Evolutionary conservation across 805 yeast genomes (phyloP).

Genomic region (Candida tallmaniae): DNA sequence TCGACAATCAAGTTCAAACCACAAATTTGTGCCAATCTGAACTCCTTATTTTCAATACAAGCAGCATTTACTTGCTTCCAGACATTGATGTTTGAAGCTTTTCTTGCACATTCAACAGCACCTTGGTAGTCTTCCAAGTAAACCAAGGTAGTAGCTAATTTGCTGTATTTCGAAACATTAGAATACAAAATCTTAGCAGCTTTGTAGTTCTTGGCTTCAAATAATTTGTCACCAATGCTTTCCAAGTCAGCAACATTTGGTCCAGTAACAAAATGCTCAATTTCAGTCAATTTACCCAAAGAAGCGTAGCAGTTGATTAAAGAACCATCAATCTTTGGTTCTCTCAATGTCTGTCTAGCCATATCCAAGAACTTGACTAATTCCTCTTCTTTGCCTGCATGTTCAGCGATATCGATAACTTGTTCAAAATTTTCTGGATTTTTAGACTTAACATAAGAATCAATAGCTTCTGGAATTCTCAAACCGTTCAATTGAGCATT

Average conservation of each 20-base stretch:
- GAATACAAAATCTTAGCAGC: slow-evolving; percentile 89
- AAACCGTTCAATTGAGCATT: slow-evolving; percentile 92
- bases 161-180: slow-evolving; percentile 88
- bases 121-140: slow-evolving; percentile 88
- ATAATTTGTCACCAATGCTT: slow-evolving; percentile 85
- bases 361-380: slow-evolving; percentile 77
- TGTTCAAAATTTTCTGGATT: slow-evolving; percentile 87
- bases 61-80: slow-evolving; percentile 98
- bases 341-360: slow-evolving; percentile 91
- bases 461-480: slow-evolving; percentile 86
- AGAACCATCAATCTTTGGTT: slow-evolving; percentile 90
- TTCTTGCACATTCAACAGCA: slow-evolving; percentile 98
- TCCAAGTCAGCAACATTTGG: slow-evolving; percentile 93
- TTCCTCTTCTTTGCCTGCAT: slow-evolving; percentile 95
- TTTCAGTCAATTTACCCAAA: slow-evolving; percentile 67
- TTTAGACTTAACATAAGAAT: slow-evolving; percentile 85
- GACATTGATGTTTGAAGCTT: slow-evolving; percentile 87
- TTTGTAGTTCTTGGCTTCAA: slow-evolving; percentile 74
- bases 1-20: slow-evolving; percentile 95
- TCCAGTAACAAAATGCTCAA: slow-evolving; percentile 77
- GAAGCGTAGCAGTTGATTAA: slow-evolving; percentile 83
- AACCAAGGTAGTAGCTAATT: slow-evolving; percentile 94
- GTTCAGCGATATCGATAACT: slow-evolving; percentile 90
- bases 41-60: slow-evolving; percentile 91
- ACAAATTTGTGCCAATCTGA: slow-evolving; percentile 96